Percentiles rank a stretch among this genome's conserved stretches.
Evolutionary conservation across 805 yeast species (phyloP).

Genomic region (Lipomyces sp.): DNA sequence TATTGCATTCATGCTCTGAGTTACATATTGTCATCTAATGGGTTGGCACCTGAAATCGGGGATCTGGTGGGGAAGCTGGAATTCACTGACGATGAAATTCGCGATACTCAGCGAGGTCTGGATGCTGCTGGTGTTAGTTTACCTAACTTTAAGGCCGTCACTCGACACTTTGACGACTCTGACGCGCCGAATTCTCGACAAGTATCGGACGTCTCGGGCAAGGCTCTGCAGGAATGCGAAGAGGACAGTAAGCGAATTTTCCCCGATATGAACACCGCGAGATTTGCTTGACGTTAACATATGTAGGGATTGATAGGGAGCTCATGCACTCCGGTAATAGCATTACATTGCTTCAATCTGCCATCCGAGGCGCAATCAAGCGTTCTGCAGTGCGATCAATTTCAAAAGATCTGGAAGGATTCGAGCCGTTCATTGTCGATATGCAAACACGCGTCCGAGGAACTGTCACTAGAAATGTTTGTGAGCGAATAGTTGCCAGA

Average conservation of each 20-base stretch:
- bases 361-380: conserved; percentile 26
- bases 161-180: conserved; percentile 49
- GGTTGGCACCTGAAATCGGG: conserved; percentile 56
- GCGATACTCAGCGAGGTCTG: conserved; percentile 64
- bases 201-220: neutral
- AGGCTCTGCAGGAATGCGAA: conserved; percentile 18
- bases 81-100: conserved; percentile 71
- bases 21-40: conserved; percentile 64
- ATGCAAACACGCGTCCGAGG: conserved; percentile 41
- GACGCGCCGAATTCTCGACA: conserved; percentile 11
- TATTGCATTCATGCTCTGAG: conserved; percentile 90
- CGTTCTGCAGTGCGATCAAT: conserved; percentile 22
- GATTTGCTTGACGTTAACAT: neutral
- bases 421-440: neutral
- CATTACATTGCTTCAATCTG: conserved; percentile 30
- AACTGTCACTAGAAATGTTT: conserved; percentile 15
- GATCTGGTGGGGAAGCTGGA: conserved; percentile 64
- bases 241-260: conserved; percentile 10
- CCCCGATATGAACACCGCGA: too few species aligned
- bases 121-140: conserved; percentile 68
- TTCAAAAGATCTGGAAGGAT: conserved; percentile 12
- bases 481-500: neutral
- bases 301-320: conserved; percentile 16
- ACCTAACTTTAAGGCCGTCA: conserved; percentile 74
- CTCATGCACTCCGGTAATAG: conserved; percentile 1